A percentile compares a stretch with the other conserved stretches of the same genome.
Conservation (phyloP, 2,329 filamentous ascomycete genomes). For the Pestalotiopsis sp. region DNA sequence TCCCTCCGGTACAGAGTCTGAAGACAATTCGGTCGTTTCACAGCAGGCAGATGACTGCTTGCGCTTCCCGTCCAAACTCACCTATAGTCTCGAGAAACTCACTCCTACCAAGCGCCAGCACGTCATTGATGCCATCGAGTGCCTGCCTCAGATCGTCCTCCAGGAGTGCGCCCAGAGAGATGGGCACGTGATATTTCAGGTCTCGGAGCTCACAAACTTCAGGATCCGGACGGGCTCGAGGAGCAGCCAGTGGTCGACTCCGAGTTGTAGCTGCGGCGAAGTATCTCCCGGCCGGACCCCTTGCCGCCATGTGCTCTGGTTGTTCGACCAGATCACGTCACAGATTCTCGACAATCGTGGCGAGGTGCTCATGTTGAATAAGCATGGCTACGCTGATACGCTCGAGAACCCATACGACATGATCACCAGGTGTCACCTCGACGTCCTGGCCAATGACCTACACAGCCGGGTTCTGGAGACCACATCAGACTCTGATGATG, state of each 20-base stretch:
- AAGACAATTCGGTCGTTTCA: slow-evolving; percentile 27
- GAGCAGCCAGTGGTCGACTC: slow-evolving; percentile 40
- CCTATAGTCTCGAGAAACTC: slow-evolving; percentile 35
- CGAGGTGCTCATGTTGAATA: slow-evolving; percentile 44
- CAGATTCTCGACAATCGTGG: slow-evolving; percentile 47
- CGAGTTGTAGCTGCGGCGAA: slow-evolving; percentile 50
- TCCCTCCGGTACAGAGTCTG: slow-evolving; percentile 18
- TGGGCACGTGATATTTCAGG: slow-evolving; percentile 52
- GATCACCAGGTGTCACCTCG: slow-evolving; percentile 55
- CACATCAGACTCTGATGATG: slow-evolving; percentile 30
- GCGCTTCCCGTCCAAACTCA: slow-evolving; percentile 37
- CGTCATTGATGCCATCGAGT: slow-evolving; percentile 48
- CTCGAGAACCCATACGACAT: slow-evolving; percentile 51
- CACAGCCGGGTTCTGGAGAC: slow-evolving; percentile 47
- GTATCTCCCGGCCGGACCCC: slow-evolving; percentile 32
- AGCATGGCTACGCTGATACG: slow-evolving; percentile 46
- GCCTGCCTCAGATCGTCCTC: slow-evolving; percentile 52
- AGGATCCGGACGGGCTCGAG: slow-evolving; percentile 52
- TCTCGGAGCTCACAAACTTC: slow-evolving; percentile 56
- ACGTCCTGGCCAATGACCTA: slow-evolving; percentile 54
- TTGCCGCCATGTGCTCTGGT: slow-evolving; percentile 57
- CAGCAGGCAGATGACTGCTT: slow-evolving; percentile 36
- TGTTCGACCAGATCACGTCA: slow-evolving; percentile 55
- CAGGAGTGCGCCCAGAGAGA: slow-evolving; percentile 52
- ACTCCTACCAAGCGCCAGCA: slow-evolving; percentile 37